A percentile compares a stretch with the other conserved stretches of the same genome.
Conservation (phyloP, 225 moss, liverwort and hornwort genomes). For the Lunularia cruciata region DNA sequence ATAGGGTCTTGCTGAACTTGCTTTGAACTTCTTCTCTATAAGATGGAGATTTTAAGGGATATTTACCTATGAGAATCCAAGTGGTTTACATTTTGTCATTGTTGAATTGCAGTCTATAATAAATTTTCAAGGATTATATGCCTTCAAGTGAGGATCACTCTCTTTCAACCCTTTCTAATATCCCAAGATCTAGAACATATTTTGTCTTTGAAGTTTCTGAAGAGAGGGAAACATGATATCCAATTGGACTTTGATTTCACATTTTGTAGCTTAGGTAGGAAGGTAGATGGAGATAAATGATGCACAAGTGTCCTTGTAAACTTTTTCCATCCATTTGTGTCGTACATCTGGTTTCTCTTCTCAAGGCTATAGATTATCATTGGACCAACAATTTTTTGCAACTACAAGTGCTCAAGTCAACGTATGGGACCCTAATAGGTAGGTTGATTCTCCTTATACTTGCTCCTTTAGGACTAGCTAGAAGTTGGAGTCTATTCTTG, state of each 20-base stretch:
- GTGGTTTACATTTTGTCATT: not conserved
- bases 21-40: too few relatives aligned
- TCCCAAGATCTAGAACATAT: not conserved
- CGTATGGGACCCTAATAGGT: slow-evolving; percentile 95
- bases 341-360: not conserved
- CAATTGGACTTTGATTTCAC: not conserved
- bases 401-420: slow-evolving; percentile 89
- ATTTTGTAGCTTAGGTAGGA: not conserved
- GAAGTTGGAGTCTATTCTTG: too few relatives aligned
- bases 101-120: slow-evolving; percentile 60
- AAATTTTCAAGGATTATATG: slow-evolving; percentile 87
- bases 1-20: too few relatives aligned
- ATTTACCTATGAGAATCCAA: not conserved
- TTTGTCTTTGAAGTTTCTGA: not conserved
- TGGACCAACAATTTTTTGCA: slow-evolving; percentile 77
- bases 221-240: not conserved
- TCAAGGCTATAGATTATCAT: slow-evolving; percentile 85
- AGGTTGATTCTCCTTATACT: not conserved
- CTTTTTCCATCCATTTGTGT: not conserved
- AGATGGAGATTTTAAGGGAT: not conserved
- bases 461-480: not conserved
- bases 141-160: slow-evolving; percentile 51
- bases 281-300: too few relatives aligned
- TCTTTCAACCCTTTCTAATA: not conserved
- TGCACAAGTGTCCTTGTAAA: not conserved